phyloP scores from a whole-genome alignment of 2,329 filamentous ascomycete species.

The Pestalotiopsis fici region DNA sequence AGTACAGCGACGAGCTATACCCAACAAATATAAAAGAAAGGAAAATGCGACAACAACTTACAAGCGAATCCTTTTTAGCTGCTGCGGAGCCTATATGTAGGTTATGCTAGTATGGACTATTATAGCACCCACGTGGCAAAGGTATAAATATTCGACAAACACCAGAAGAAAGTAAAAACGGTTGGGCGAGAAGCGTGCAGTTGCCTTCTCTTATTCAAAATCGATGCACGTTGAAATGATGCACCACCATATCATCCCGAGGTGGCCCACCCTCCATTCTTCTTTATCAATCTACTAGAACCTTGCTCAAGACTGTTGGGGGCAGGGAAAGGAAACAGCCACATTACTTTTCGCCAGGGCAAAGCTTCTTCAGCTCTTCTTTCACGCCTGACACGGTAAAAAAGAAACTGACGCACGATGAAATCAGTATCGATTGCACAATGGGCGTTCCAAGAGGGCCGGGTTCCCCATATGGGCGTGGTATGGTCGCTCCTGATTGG shows the following conservation, averaged over 20 bases:
- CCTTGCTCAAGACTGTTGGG: too few relatives aligned
- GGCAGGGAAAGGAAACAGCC: neutral
- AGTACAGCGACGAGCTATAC: neutral
- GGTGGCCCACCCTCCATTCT: too few relatives aligned
- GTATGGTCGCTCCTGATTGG: neutral
- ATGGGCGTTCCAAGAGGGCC: neutral
- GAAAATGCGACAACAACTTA: too few relatives aligned
- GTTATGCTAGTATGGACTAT: too few relatives aligned
- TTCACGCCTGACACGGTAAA: neutral
- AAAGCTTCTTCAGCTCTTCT: neutral
- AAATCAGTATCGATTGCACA: constrained; percentile 8
- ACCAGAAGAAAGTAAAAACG: neutral
- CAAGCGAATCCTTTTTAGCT: too few relatives aligned
- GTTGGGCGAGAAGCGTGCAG: neutral
- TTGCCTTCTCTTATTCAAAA: neutral
- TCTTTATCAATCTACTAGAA: too few relatives aligned
- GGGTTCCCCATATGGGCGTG: neutral
- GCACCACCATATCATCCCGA: too few relatives aligned
- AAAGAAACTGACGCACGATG: neutral
- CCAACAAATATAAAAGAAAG: neutral
- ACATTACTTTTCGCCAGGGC: neutral
- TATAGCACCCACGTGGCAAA: neutral
- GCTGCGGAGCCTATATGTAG: too few relatives aligned
- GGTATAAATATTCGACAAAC: too few relatives aligned
- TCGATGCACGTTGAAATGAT: neutral